phyloP scores from a whole-genome alignment of 345 rosid species.

The Syzygium aromaticum region DNA sequence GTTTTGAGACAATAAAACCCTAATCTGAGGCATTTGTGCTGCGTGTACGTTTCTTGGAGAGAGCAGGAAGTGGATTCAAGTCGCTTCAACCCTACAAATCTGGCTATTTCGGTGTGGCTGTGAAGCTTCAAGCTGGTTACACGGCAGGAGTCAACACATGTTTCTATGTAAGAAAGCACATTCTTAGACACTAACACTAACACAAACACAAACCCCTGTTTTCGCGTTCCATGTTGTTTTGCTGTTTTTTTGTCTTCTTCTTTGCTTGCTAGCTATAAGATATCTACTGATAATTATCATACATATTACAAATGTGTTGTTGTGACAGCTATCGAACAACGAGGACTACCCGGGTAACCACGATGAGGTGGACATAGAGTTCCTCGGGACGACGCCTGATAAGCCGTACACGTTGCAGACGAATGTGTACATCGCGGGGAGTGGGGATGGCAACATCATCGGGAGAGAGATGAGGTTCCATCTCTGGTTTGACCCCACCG shows the following conservation, averaged over 20 bases:
- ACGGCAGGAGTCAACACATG: slow-evolving; percentile 92
- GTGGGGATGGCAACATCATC: slow-evolving; percentile 70
- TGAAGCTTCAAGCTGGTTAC: slow-evolving; percentile 83
- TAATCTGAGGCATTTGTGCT: not conserved
- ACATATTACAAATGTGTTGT: not conserved
- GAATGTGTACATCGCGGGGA: slow-evolving; percentile 78
- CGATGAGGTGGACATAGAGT: slow-evolving; percentile 86
- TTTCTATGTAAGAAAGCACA: slow-evolving; percentile 43
- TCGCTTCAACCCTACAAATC: slow-evolving; percentile 49
- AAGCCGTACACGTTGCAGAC: slow-evolving; percentile 86
- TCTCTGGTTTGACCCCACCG: slow-evolving; percentile 92
- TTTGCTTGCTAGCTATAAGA: not conserved
- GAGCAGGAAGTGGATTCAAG: slow-evolving; percentile 85
- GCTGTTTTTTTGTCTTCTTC: not conserved
- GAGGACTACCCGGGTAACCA: slow-evolving; percentile 80
- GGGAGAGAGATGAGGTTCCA: slow-evolving; percentile 82
- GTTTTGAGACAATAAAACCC: not conserved
- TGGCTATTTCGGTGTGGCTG: slow-evolving; percentile 72
- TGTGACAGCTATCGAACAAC: slow-evolving; percentile 68
- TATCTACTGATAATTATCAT: not conserved
- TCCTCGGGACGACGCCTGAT: slow-evolving; percentile 72
- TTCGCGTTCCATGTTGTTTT: not conserved
- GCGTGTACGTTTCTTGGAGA: not conserved
- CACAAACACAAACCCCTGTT: not conserved
- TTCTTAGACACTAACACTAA: not conserved